Evolutionary conservation across 208 protist genomes (phyloP).

Genomic region (Leishmania gerbilli): DNA sequence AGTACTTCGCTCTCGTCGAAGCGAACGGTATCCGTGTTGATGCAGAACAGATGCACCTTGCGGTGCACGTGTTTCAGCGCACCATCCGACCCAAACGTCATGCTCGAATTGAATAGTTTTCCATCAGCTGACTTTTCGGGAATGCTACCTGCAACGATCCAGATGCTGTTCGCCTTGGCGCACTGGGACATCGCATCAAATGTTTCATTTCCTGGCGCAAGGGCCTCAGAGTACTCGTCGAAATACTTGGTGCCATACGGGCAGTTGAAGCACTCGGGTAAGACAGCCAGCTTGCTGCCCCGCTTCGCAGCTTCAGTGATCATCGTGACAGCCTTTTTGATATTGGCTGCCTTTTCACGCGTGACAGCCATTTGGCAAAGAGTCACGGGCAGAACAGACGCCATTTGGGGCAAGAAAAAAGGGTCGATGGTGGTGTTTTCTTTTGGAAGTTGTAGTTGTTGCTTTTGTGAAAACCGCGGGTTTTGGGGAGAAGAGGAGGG

Average conservation of each 20-base stretch:
- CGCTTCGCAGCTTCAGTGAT: slow-evolving; percentile 75
- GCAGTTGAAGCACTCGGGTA: slow-evolving; percentile 96
- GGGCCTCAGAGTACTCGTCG: slow-evolving; percentile 92
- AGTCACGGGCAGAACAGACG: slow-evolving; percentile 65
- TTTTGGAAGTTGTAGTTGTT: background rate
- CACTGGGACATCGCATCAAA: slow-evolving; percentile 70
- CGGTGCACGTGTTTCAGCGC: slow-evolving; percentile 86
- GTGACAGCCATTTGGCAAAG: slow-evolving; percentile 88
- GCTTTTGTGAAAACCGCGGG: background rate
- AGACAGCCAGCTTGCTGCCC: slow-evolving; percentile 87
- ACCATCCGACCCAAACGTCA: slow-evolving; percentile 92
- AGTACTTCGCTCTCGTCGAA: slow-evolving; percentile 97
- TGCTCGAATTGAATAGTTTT: slow-evolving; percentile 95
- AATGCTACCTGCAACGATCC: slow-evolving; percentile 94
- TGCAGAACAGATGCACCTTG: slow-evolving; percentile 97
- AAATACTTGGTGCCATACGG: slow-evolving; percentile 96
- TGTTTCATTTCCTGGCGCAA: slow-evolving; percentile 69
- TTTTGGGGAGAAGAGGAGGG: background rate
- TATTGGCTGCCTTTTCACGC: slow-evolving; percentile 79
- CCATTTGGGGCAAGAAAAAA: slow-evolving; percentile 27
- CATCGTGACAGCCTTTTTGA: slow-evolving; percentile 71
- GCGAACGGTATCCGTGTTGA: slow-evolving; percentile 95
- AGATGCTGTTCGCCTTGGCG: slow-evolving; percentile 79
- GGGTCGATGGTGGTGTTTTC: background rate
- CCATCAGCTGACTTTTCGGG: slow-evolving; percentile 84